Percentiles rank a stretch among this genome's conserved stretches.
Evolutionary conservation across 2,329 filamentous ascomycete genomes (phyloP).

Genomic region (Corinectria fuckeliana): DNA sequence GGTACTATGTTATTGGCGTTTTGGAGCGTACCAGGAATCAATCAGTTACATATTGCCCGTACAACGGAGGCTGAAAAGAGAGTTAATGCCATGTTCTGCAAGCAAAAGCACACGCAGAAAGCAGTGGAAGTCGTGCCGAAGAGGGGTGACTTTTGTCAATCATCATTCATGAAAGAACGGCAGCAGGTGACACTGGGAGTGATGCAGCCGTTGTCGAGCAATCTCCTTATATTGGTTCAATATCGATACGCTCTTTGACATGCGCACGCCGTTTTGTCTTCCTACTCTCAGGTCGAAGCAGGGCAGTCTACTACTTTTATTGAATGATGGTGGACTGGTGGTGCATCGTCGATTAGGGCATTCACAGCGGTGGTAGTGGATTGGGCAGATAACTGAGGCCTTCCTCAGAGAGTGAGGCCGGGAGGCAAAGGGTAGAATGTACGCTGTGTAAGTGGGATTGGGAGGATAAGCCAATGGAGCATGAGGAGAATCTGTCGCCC

Average conservation of each 20-base stretch:
- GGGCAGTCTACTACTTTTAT: neutral
- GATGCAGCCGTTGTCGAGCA: neutral
- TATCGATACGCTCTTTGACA: neutral
- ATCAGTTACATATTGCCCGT: neutral
- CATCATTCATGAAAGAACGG: neutral
- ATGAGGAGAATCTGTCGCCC: neutral
- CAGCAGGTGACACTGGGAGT: neutral
- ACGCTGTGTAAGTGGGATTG: neutral
- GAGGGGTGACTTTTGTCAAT: neutral
- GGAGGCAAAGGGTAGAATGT: no score
- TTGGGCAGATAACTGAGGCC: neutral
- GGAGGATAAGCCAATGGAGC: neutral
- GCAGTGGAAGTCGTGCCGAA: neutral
- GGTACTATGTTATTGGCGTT: conserved; percentile 32
- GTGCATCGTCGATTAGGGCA: neutral
- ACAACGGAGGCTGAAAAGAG: neutral
- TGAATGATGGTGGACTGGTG: neutral
- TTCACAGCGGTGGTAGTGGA: neutral
- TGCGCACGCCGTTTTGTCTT: neutral
- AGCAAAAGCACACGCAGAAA: neutral
- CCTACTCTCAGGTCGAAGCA: neutral
- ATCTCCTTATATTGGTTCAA: neutral
- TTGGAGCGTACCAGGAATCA: conserved; percentile 26
- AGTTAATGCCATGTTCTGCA: neutral
- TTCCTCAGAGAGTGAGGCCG: neutral